Evolutionary conservation across 441 rosid genomes (phyloP), one percentile per base, ranked within the genome.

Genomic region (Raphanus hybrid): DNA sequence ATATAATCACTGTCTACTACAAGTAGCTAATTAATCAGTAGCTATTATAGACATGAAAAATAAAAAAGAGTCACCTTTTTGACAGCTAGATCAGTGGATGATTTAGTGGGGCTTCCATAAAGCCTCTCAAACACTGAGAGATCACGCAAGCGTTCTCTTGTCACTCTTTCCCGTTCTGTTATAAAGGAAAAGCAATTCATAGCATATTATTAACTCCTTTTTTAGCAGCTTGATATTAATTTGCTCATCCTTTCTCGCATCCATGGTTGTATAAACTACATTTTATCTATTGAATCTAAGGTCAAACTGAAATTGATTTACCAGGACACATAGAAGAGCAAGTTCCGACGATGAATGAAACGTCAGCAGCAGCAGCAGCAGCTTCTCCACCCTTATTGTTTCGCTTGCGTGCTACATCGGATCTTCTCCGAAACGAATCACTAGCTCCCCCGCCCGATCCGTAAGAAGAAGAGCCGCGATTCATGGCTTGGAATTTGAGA

Each of bases 291-390:
- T 29, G 32, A 29, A 8, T 69, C 60, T 20, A 34, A 37, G 29
- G 70, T 27, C 48, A 71, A 74, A 54, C 3, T 41, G 58, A 14
- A 8, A 4, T 35, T 14, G 32, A 34, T 27, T 34, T 37, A 94
- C 98, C 98, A 43, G 97, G 92, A 83, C 97, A 94, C 97, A 94
- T 91, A 75, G 80, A 86, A 78, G 91, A 88, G 84, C 97, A 91
- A 74, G 92, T 94, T 76, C 98, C 97, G 45, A 85, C 77, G 63
- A 90, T 71, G 67, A 83, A 78, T 29, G 84, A 63, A 12, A 55
- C 78, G 11, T 77, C 70, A 61, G 65, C 23, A 65, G 11, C 14
- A 64, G 34, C 70, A 61, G 65, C 23, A 65, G 11, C 14, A 64
- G 34, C 34, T 29, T 75, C 77, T 67, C 3, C 64, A 0, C 12